These are phyloP conservation scores for Lachnellula suecica DNA, from an alignment of 2,329 filamentous ascomycete species.

Conservation along the genomic window DNA sequence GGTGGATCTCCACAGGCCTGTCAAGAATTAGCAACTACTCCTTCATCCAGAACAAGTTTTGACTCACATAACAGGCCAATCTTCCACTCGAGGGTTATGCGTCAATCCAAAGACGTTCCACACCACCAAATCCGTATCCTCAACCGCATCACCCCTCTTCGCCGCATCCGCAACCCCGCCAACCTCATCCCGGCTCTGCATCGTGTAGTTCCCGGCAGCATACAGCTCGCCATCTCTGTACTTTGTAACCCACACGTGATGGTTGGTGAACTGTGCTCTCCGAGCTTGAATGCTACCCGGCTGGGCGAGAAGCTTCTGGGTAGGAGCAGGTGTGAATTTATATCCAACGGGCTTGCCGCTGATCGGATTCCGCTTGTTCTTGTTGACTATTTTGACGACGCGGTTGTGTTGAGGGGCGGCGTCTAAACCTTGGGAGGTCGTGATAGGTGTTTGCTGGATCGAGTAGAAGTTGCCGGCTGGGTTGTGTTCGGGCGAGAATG, in stretches of 20 bases:
- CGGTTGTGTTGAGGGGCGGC: constrained; percentile 50
- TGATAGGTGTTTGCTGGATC: constrained; percentile 43
- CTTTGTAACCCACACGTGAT: constrained; percentile 85
- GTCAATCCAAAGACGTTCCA: constrained; percentile 93
- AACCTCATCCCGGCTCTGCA: constrained; percentile 30
- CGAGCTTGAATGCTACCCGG: constrained; percentile 85
- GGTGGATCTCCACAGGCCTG: constrained; percentile 74
- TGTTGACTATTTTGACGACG: constrained; percentile 87
- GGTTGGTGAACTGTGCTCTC: constrained; percentile 81
- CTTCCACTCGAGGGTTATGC: constrained; percentile 85
- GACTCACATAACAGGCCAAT: constrained; percentile 78
- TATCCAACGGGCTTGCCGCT: constrained; percentile 81
- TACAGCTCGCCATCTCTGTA: constrained; percentile 56
- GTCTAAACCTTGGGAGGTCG: constrained; percentile 40
- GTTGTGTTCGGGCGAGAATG: constrained; percentile 44
- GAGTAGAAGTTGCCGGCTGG: constrained; percentile 53
- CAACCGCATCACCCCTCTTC: constrained; percentile 80
- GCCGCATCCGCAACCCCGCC: constrained; percentile 61
- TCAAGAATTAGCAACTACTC: not conserved
- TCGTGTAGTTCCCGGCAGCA: constrained; percentile 34
- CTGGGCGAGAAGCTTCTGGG: constrained; percentile 77
- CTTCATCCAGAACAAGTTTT: not conserved
- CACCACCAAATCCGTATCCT: constrained; percentile 83
- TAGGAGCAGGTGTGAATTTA: constrained; percentile 83
- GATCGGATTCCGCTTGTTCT: constrained; percentile 74